Conservation (phyloP, 805 yeast genomes). For the Wickerhamomyces chaumierensis region DNA sequence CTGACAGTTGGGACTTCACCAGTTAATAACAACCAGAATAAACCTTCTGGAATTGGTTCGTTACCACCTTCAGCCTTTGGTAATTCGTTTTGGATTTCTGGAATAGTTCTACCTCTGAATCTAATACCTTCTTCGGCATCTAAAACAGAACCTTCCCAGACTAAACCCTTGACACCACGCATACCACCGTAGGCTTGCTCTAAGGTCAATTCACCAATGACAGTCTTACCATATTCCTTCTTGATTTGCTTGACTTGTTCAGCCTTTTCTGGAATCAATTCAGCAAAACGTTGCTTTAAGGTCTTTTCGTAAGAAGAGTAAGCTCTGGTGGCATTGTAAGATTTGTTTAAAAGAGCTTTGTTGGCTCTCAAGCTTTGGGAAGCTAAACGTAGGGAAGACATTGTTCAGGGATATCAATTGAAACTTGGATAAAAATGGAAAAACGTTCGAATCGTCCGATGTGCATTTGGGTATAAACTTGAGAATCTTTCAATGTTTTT, state of each 20-base stretch:
- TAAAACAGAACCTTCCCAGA: constrained; percentile 82
- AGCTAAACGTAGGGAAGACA: constrained; percentile 7
- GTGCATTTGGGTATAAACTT: not conserved
- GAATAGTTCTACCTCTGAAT: constrained; percentile 77
- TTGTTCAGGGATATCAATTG: not conserved
- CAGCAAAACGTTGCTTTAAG: constrained; percentile 89
- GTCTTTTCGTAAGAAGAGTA: constrained; percentile 35
- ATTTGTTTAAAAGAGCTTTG: constrained; percentile 1
- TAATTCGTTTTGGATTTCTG: constrained; percentile 60
- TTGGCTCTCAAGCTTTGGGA: constrained; percentile 3
- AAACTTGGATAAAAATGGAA: not conserved
- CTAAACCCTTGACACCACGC: constrained; percentile 80
- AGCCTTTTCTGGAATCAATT: constrained; percentile 80
- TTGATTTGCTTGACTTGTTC: constrained; percentile 82
- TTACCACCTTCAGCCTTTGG: constrained; percentile 62
- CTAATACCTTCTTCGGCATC: constrained; percentile 82
- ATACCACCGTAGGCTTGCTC: constrained; percentile 87
- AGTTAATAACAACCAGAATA: constrained; percentile 73
- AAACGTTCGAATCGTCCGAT: too few species aligned
- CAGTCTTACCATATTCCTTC: constrained; percentile 73
- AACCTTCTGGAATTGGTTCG: constrained; percentile 69
- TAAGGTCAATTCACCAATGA: constrained; percentile 60
- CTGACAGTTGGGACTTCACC: constrained; percentile 72
- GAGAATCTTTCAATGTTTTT: not conserved
- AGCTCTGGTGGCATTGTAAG: constrained; percentile 13